Base-by-base conservation (phyloP, 179 eudicot genomes). In the Sideroxylon spinosum region DNA sequence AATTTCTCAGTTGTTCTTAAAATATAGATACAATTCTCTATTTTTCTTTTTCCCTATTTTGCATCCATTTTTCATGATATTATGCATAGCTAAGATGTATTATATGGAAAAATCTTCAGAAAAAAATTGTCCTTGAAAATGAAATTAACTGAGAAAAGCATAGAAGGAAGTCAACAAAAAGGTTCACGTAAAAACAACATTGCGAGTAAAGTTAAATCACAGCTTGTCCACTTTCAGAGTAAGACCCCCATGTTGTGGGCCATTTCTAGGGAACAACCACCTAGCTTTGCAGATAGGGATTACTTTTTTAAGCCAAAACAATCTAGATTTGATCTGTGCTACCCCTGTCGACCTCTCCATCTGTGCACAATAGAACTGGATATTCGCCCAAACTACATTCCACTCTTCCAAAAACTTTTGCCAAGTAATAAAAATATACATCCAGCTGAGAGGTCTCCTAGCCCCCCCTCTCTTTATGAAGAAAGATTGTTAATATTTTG, bases 251-350 rank as follows among this genome's bases (percentile, higher is more conserved):
- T 8, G 32, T 57, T 72, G 13, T 17, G 46, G 1, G 44, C 29
- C 60, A 71, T 53, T 50, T 19, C 60, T 71, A 49, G 26, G 62
- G 29, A 23, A 14, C 5, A 56, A 73, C 46, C 62, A 72, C 22
- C 44, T 50, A 70, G 29, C 6, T 3, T 49, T 49, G 53, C 37
- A 71, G 25, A 48, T 71, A 50, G 44, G 28, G 13, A 71, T 71
- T 71, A 23, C 60, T 50, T 44, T 28, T 49, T 70, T 49, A 37
- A 9, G 28, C 74, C 28, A 71, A 71, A 50, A 55, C 60, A 22
- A 50, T 50, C 44, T 70, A 32, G 32, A 70, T 70, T 46, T 71
- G 20, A 52, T 14, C 74, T 71, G n/a, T 71, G 57, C 29, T 12
- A 22, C 26, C 48, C 73, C 73, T 20, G 6, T 23, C 23, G 32